These are phyloP conservation scores for Scleromitrula shiraiana DNA, from an alignment of 2,329 filamentous ascomycete genomes.

Conservation along the genomic window DNA sequence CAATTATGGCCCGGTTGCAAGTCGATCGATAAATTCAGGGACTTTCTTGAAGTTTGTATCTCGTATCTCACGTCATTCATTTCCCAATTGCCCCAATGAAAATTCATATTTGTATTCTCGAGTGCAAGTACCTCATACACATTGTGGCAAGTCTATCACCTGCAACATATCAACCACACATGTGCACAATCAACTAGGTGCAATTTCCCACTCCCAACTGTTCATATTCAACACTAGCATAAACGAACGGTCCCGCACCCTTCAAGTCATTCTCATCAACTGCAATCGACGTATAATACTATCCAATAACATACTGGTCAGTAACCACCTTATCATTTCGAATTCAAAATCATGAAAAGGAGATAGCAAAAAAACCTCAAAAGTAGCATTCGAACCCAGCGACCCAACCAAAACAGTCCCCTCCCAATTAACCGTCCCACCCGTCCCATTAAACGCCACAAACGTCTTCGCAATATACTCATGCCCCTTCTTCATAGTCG, in stretches of 20 bases:
- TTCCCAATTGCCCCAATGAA: too few species aligned
- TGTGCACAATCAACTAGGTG: too few species aligned
- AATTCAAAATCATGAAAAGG: too few species aligned
- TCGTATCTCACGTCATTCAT: too few species aligned
- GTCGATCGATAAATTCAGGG: conserved; percentile 23
- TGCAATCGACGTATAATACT: conserved; percentile 21
- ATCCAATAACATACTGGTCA: too few species aligned
- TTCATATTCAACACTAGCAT: conserved; percentile 20
- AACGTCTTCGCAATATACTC: conserved; percentile 18
- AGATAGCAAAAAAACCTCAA: too few species aligned
- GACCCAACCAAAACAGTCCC: conserved; percentile 21
- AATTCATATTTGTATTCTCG: too few species aligned
- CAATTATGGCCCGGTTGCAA: conserved; percentile 24
- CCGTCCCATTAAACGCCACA: conserved; percentile 8
- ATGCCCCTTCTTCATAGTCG: conserved; percentile 17
- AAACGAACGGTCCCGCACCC: conserved; percentile 21
- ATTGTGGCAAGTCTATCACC: too few species aligned
- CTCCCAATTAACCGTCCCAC: conserved; percentile 19
- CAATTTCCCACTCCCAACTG: not conserved
- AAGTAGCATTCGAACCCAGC: conserved; percentile 17
- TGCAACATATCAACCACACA: too few species aligned
- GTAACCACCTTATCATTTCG: too few species aligned
- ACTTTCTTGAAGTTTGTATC: too few species aligned
- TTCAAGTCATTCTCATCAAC: conserved; percentile 20
- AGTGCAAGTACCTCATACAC: too few species aligned